phyloP scores from a whole-genome alignment of 2,329 filamentous ascomycete genomes.

The Ambrosiella cleistominuta region DNA sequence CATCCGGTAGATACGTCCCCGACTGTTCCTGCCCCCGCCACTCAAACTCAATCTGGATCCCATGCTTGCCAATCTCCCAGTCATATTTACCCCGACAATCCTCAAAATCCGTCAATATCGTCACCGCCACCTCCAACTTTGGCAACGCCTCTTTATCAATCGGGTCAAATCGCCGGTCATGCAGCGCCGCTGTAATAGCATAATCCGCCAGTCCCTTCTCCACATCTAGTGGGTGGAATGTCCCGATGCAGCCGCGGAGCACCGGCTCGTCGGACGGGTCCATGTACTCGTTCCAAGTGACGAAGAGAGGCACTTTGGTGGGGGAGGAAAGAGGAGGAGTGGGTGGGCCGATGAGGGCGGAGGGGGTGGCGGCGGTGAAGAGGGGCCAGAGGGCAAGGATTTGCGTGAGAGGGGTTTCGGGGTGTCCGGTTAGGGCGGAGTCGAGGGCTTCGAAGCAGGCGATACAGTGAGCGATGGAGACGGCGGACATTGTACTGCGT shows the following conservation, averaged over 20 bases:
- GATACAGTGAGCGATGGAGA: conserved; percentile 62
- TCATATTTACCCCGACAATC: conserved; percentile 54
- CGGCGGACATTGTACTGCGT: conserved; percentile 48
- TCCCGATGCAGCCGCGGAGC: conserved; percentile 89
- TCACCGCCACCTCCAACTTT: conserved; percentile 48
- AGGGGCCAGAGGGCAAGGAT: conserved; percentile 48
- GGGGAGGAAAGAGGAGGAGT: conserved; percentile 17
- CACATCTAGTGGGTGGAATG: conserved; percentile 65
- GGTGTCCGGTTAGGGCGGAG: conserved; percentile 54
- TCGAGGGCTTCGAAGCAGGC: conserved; percentile 82
- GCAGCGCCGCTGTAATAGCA: conserved; percentile 58
- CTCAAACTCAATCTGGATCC: conserved; percentile 72
- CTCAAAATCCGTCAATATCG: conserved; percentile 75
- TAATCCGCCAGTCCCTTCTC: conserved; percentile 59
- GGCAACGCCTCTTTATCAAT: conserved; percentile 37
- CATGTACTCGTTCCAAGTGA: conserved; percentile 13
- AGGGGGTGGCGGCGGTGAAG: conserved; percentile 18
- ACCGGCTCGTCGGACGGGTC: conserved; percentile 34
- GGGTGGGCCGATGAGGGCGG: conserved; percentile 6
- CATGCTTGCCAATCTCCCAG: conserved; percentile 76
- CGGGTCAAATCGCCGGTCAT: conserved; percentile 45
- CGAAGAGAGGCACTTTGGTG: conserved; percentile 21
- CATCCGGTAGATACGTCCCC: conserved; percentile 81
- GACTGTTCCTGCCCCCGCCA: conserved; percentile 57
- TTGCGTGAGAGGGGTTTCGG: conserved; percentile 46